Percentiles rank a stretch among this genome's conserved stretches.
These are phyloP conservation scores for Amoebophrya sp. DNA, from an alignment of 169 alveolate species.

Conservation along the genomic window DNA sequence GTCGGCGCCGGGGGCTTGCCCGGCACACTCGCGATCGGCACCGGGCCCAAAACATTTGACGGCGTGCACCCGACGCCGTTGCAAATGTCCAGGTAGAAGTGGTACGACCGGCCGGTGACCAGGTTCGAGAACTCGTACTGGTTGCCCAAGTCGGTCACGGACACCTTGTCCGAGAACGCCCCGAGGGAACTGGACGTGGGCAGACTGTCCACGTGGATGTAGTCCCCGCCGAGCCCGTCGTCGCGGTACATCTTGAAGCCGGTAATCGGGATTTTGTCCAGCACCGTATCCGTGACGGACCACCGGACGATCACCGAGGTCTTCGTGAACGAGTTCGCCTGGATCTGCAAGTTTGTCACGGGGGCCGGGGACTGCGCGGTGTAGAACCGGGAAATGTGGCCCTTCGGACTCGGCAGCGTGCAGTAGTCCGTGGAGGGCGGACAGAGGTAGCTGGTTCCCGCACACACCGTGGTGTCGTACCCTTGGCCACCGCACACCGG, in stretches of 20 bases:
- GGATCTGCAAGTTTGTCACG: conserved; percentile 9
- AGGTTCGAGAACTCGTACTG: conserved; percentile 39
- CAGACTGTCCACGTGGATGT: conserved; percentile 36
- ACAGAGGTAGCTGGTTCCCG: neutral
- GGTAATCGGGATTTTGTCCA: conserved; percentile 39
- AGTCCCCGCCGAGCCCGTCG: conserved; percentile 50
- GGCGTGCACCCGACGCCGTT: conserved; percentile 42
- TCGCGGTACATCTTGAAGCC: conserved; percentile 43
- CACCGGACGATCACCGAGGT: conserved; percentile 37
- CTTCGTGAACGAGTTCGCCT: neutral
- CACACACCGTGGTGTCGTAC: neutral
- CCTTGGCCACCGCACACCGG: neutral
- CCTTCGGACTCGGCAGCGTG: neutral
- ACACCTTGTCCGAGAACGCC: conserved; percentile 24
- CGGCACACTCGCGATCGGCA: conserved; percentile 39
- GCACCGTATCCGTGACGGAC: conserved; percentile 28
- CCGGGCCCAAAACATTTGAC: conserved; percentile 35
- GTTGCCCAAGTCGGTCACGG: conserved; percentile 35
- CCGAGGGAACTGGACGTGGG: conserved; percentile 37
- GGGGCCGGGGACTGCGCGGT: conserved; percentile 36
- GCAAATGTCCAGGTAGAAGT: conserved; percentile 44
- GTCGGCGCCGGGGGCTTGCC: conserved; percentile 40
- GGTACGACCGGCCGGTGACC: conserved; percentile 43
- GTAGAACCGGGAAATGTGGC: conserved; percentile 33
- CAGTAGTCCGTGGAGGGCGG: neutral